Evolutionary conservation across 2,329 filamentous ascomycete genomes (phyloP).

Genomic region (Tothia fuscella): DNA sequence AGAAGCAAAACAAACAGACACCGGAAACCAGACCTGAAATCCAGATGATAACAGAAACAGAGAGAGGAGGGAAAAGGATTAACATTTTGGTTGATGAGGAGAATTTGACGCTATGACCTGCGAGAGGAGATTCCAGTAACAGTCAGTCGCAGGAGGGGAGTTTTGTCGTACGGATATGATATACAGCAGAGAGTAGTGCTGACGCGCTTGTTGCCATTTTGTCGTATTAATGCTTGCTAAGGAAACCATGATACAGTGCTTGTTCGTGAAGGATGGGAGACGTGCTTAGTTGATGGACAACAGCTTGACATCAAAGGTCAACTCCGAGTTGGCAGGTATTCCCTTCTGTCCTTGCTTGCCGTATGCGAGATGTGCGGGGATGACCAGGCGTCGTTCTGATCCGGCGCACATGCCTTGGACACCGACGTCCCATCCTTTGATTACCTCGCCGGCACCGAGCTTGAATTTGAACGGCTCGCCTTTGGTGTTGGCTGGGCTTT

Average conservation of each 20-base stretch:
- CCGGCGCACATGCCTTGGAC: slow-evolving; percentile 85
- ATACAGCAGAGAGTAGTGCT: too few species aligned
- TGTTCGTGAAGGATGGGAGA: too few species aligned
- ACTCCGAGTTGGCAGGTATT: slow-evolving; percentile 81
- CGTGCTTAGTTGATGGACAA: slow-evolving; percentile 35
- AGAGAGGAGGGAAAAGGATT: neutral
- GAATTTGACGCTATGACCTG: too few species aligned
- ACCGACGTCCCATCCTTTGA: slow-evolving; percentile 98
- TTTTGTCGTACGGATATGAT: too few species aligned
- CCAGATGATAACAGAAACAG: neutral
- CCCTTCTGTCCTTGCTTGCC: slow-evolving; percentile 71
- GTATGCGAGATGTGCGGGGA: slow-evolving; percentile 80
- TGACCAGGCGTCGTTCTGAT: slow-evolving; percentile 83
- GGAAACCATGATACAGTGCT: too few species aligned
- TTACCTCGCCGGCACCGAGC: slow-evolving; percentile 87
- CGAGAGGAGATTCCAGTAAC: too few species aligned
- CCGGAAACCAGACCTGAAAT: neutral
- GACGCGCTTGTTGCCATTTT: too few species aligned
- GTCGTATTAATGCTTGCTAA: too few species aligned
- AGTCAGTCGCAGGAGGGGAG: too few species aligned
- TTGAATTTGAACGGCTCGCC: slow-evolving; percentile 96
- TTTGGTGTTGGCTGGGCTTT: slow-evolving; percentile 81
- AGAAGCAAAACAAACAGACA: slow-evolving; percentile 1
- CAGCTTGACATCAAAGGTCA: slow-evolving; percentile 68
- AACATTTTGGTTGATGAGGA: neutral